A percentile compares a stretch with the other conserved stretches of the same genome.
These are phyloP conservation scores for Kandelia obovata DNA, from an alignment of 345 rosid species.

Conservation along the genomic window DNA sequence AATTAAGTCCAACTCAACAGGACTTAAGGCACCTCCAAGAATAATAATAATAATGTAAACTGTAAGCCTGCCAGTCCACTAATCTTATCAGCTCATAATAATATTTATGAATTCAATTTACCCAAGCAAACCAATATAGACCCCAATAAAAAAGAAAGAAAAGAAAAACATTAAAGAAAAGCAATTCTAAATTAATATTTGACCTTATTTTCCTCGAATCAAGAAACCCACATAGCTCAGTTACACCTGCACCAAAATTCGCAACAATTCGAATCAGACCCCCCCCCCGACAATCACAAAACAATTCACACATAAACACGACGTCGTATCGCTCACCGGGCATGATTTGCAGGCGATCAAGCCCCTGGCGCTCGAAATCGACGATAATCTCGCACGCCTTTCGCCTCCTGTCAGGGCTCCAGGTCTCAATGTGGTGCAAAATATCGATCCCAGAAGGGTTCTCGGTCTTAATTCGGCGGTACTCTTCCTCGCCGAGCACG, in stretches of 20 bases:
- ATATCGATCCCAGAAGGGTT: slow-evolving; percentile 81
- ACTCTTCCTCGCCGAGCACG: slow-evolving; percentile 81
- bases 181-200: slow-evolving; percentile 12
- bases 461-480: slow-evolving; percentile 56
- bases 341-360: slow-evolving; percentile 85
- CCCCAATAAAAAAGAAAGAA: not conserved
- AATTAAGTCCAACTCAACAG: too few relatives aligned
- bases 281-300: not conserved
- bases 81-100: too few relatives aligned
- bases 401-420: slow-evolving; percentile 57
- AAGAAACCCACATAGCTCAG: slow-evolving; percentile 75
- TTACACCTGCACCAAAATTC: slow-evolving; percentile 55
- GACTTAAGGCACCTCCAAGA: too few relatives aligned
- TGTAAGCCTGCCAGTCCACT: too few relatives aligned
- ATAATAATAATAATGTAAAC: too few relatives aligned
- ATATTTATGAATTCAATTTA: too few relatives aligned
- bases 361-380: slow-evolving; percentile 70
- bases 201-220: slow-evolving; percentile 84
- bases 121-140: not conserved
- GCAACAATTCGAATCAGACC: not conserved
- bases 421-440: slow-evolving; percentile 69
- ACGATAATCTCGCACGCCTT: slow-evolving; percentile 59
- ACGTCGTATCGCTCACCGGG: slow-evolving; percentile 46
- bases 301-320: not conserved
- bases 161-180: not conserved